Percentiles rank a stretch among this genome's conserved stretches.
Evolutionary conservation across 2,329 filamentous ascomycete species (phyloP).

Genomic region (Fusarium sp.): DNA sequence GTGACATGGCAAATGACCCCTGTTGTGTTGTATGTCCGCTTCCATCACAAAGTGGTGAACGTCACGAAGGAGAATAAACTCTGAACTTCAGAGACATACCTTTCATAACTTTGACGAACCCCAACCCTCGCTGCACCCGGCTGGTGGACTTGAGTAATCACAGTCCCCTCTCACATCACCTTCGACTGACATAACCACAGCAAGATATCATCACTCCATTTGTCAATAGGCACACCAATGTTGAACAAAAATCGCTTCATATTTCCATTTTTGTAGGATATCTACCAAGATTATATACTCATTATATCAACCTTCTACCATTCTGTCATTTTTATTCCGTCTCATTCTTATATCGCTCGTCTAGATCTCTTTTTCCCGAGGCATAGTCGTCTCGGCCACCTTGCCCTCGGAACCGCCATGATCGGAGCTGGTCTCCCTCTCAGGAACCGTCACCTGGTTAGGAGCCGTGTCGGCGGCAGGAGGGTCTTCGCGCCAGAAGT

Average conservation of each 20-base stretch:
- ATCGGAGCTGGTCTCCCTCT: slow-evolving; percentile 38
- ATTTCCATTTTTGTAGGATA: slow-evolving; percentile 17
- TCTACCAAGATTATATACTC: slow-evolving; percentile 11
- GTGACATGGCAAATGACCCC: neutral
- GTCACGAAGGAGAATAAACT: neutral
- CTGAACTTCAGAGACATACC: neutral
- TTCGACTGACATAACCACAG: neutral
- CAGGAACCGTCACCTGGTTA: slow-evolving; percentile 19
- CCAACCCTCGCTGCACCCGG: neutral
- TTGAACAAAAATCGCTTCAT: slow-evolving; percentile 1
- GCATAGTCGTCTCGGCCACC: slow-evolving; percentile 27
- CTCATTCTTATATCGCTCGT: neutral
- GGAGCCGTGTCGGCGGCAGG: slow-evolving; percentile 31
- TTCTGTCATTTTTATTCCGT: neutral
- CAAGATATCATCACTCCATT: neutral
- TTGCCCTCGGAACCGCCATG: slow-evolving; percentile 41
- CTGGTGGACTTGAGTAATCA: neutral
- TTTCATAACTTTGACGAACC: neutral
- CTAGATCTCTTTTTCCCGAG: slow-evolving; percentile 35
- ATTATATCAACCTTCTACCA: slow-evolving; percentile 20
- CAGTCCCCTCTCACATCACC: neutral
- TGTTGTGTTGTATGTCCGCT: neutral
- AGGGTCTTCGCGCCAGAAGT: slow-evolving; percentile 69
- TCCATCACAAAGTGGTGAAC: neutral
- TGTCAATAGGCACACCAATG: neutral